phyloP scores from a whole-genome alignment of 768 basidiomycete species.

The Pulveroboletus frians region DNA sequence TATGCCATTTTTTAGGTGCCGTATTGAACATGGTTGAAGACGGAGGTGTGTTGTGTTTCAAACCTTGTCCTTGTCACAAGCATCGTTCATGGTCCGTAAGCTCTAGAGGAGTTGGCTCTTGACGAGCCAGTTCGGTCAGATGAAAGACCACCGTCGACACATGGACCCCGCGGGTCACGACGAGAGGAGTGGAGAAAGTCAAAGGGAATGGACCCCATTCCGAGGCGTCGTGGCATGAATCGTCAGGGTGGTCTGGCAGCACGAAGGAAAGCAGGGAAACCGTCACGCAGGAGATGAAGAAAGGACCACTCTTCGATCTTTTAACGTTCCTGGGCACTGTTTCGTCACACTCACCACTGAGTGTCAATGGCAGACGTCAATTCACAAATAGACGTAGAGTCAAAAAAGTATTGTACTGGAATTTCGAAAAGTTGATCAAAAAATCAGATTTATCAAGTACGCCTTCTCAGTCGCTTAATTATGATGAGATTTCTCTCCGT shows the following conservation, averaged over 20 bases:
- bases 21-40: slow-evolving; percentile 6
- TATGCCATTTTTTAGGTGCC: slow-evolving; percentile 14
- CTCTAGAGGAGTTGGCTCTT: slow-evolving; percentile 49
- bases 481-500: background rate
- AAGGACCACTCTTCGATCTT: background rate
- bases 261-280: slow-evolving; percentile 62
- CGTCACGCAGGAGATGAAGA: slow-evolving; percentile 63
- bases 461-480: background rate
- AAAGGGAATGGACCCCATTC: slow-evolving; percentile 61
- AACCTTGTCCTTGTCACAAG: background rate
- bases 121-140: slow-evolving; percentile 34
- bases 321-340: background rate
- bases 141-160: slow-evolving; percentile 54
- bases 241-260: slow-evolving; percentile 60
- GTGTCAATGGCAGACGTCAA: background rate
- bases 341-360: background rate
- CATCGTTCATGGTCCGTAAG: slow-evolving; percentile 5
- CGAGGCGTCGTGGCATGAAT: slow-evolving; percentile 53
- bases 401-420: slow-evolving; percentile 15
- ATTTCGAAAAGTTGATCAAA: background rate
- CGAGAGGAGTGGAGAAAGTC: slow-evolving; percentile 79
- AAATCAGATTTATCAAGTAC: background rate
- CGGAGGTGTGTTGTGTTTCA: slow-evolving; percentile 19
- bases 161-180: slow-evolving; percentile 71
- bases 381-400: slow-evolving; percentile 1